phyloP scores from a whole-genome alignment of 768 basidiomycete genomes.

The Lactarius pseudohatsudake region DNA sequence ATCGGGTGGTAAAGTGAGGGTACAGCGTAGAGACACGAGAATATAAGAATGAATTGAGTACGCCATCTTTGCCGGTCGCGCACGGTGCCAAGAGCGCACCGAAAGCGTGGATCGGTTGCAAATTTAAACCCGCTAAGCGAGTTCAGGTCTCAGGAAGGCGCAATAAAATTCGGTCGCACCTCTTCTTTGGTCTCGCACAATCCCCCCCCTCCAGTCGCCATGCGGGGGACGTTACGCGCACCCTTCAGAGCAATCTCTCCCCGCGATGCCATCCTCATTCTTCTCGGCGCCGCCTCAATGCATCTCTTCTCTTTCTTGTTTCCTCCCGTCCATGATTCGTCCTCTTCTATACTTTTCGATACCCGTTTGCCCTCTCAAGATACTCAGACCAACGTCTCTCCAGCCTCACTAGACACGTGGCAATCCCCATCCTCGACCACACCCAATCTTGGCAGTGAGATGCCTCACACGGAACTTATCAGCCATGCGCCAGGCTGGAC shows the following conservation, averaged over 20 bases:
- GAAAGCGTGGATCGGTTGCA: background rate
- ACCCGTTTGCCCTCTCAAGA: constrained; percentile 31
- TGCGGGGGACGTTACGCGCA: background rate
- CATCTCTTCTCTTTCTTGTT: constrained; percentile 50
- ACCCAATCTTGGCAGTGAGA: constrained; percentile 2
- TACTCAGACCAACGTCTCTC: background rate
- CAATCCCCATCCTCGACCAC: background rate
- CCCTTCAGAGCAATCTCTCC: constrained; percentile 42
- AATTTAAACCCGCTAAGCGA: background rate
- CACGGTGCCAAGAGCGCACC: background rate
- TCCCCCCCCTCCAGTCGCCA: background rate
- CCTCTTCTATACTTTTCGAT: constrained; percentile 16
- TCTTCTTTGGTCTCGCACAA: background rate
- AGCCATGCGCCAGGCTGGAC: constrained; percentile 85
- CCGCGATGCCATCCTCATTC: constrained; percentile 58
- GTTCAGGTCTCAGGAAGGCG: background rate
- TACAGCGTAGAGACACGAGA: too few species aligned
- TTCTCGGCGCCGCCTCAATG: constrained; percentile 57
- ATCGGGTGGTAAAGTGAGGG: background rate
- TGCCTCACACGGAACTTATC: constrained; percentile 57
- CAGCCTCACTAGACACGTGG: background rate
- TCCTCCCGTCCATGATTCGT: background rate
- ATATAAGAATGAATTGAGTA: too few species aligned
- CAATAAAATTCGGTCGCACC: background rate
- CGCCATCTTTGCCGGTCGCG: background rate